These are phyloP conservation scores for Kwoniella dendrophila DNA, from an alignment of 768 basidiomycete genomes.

Conservation along the genomic window DNA sequence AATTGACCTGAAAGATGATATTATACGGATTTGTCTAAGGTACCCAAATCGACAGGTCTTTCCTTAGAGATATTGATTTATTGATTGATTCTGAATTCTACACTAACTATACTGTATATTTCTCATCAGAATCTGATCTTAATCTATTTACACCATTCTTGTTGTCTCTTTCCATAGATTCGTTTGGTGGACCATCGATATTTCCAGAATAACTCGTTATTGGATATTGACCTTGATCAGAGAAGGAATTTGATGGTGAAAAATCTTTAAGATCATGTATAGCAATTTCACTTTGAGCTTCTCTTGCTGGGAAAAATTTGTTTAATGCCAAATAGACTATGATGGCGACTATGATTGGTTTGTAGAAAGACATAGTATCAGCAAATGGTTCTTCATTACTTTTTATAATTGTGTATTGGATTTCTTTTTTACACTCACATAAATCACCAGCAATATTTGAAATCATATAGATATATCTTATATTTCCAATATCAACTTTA, in stretches of 20 bases:
- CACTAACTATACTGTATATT: too few relatives aligned
- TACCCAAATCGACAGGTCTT: too few relatives aligned
- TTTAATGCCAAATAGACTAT: constrained; percentile 29
- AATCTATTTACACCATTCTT: background rate
- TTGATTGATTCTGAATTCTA: too few relatives aligned
- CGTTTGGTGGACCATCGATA: background rate
- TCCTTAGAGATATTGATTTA: too few relatives aligned
- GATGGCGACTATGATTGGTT: constrained; percentile 27
- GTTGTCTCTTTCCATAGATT: constrained; percentile 4
- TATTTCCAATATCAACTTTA: constrained; percentile 25
- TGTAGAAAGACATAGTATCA: too few relatives aligned
- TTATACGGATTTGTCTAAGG: too few relatives aligned
- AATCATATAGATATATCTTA: constrained; percentile 35
- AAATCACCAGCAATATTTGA: constrained; percentile 37
- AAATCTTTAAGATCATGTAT: constrained; percentile 30
- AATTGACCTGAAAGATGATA: too few relatives aligned
- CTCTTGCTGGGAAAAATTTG: constrained; percentile 37
- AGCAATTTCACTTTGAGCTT: constrained; percentile 30
- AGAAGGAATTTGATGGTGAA: constrained; percentile 3
- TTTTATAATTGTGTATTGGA: too few relatives aligned
- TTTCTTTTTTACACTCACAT: constrained; percentile 34
- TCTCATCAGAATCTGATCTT: too few relatives aligned
- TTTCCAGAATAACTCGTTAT: constrained; percentile 1
- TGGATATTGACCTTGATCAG: constrained; percentile 15
- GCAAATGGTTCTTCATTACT: too few relatives aligned